phyloP scores from a whole-genome alignment of 1,284 basidiomycete species.

The Cerrena zonata region DNA sequence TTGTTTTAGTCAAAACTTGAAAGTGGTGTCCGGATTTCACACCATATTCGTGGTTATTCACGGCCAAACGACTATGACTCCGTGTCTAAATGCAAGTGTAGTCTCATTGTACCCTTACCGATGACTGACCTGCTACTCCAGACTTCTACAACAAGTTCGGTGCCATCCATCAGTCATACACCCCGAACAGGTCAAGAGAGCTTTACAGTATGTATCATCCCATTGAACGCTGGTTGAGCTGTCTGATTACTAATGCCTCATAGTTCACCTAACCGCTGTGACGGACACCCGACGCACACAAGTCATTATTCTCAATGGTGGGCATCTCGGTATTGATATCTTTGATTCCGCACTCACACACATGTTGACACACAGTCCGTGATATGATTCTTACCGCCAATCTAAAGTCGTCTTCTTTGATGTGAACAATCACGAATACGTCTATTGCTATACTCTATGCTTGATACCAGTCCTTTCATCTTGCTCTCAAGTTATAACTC shows the following conservation, averaged over 20 bases:
- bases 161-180: constrained; percentile 57
- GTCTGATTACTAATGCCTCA: constrained; percentile 9
- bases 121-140: constrained; percentile 22
- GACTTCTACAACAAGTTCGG: constrained; percentile 71
- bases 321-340: constrained; percentile 9
- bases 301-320: constrained; percentile 40
- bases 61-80: constrained; percentile 69
- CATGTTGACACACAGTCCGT: constrained; percentile 29
- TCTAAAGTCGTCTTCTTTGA: constrained; percentile 30
- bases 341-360: not conserved
- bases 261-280: constrained; percentile 75
- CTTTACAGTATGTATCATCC: constrained; percentile 50
- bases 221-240: not conserved
- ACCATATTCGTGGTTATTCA: constrained; percentile 63
- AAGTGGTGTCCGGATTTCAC: constrained; percentile 62
- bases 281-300: constrained; percentile 48
- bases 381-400: constrained; percentile 39
- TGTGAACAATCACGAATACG: constrained; percentile 14
- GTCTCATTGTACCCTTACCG: not conserved
- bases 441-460: not conserved
- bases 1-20: constrained; percentile 52
- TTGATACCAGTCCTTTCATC: not conserved
- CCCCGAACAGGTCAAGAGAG: constrained; percentile 65
- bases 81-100: constrained; percentile 65
- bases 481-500: not conserved